A percentile compares a stretch with the other conserved stretches of the same genome.
These are phyloP conservation scores for Kodamaea kaohsiungensis DNA, from an alignment of 805 yeast species.

Conservation along the genomic window DNA sequence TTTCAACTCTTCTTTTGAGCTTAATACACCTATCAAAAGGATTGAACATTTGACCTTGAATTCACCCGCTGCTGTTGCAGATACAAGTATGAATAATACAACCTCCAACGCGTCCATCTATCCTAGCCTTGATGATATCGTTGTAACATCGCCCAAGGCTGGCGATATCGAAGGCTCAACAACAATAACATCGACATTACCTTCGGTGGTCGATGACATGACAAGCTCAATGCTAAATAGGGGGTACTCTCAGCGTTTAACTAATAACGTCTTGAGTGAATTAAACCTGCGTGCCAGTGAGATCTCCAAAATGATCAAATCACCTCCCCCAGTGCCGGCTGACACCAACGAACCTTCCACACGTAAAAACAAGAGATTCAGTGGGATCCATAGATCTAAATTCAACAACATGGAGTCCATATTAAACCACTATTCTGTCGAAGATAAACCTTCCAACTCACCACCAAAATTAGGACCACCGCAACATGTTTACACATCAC, in stretches of 20 bases:
- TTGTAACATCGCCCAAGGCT: neutral
- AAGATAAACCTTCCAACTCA: conserved; percentile 9
- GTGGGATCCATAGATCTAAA: conserved; percentile 34
- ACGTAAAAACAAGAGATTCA: conserved; percentile 24
- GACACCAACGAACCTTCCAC: neutral
- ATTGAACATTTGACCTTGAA: conserved; percentile 32
- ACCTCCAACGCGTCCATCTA: conserved; percentile 12
- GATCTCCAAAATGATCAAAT: conserved; percentile 26
- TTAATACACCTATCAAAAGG: conserved; percentile 43
- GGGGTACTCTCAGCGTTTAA: conserved; percentile 49
- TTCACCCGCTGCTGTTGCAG: conserved; percentile 35
- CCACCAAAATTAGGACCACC: neutral
- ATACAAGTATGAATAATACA: neutral
- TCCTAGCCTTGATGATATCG: conserved; percentile 15
- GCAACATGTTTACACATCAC: neutral
- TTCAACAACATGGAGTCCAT: conserved; percentile 33
- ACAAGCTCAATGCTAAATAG: conserved; percentile 31
- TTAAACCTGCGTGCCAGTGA: conserved; percentile 43
- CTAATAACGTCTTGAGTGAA: conserved; percentile 47
- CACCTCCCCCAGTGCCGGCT: conserved; percentile 12
- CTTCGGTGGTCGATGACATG: neutral
- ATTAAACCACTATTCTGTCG: conserved; percentile 25
- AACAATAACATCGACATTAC: neutral
- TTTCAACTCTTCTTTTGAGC: conserved; percentile 15
- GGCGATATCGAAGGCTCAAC: neutral